Evolutionary conservation across 192 early-diverging fungal species (phyloP).

Genomic region (Coemansia sp.): DNA sequence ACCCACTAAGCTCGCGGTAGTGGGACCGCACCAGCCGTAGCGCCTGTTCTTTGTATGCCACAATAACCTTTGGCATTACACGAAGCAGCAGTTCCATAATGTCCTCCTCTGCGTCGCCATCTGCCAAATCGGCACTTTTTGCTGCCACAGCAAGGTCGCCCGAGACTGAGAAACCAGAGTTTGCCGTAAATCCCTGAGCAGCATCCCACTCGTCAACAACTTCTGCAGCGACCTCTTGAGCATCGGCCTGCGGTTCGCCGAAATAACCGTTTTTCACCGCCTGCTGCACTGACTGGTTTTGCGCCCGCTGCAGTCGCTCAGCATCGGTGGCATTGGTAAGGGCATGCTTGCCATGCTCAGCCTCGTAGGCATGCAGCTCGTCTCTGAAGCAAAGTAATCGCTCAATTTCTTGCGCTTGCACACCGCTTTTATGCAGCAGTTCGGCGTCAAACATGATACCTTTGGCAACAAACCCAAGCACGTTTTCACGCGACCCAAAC

Average conservation of each 20-base stretch:
- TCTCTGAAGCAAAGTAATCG: slow-evolving; percentile 22
- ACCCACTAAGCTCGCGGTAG: slow-evolving; percentile 32
- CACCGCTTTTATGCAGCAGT: slow-evolving; percentile 25
- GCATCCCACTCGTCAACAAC: neutral
- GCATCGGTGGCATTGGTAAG: slow-evolving; percentile 11
- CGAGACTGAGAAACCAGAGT: neutral
- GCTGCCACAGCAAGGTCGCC: neutral
- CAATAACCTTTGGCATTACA: slow-evolving; percentile 19
- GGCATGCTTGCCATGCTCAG: slow-evolving; percentile 21
- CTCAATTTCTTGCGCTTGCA: slow-evolving; percentile 5
- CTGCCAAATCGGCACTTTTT: neutral
- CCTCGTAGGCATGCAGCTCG: slow-evolving; percentile 27
- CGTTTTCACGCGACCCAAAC: slow-evolving; percentile 22
- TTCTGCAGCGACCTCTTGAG: neutral
- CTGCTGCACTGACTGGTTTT: slow-evolving; percentile 10
- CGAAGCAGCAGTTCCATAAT: slow-evolving; percentile 21
- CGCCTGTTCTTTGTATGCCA: slow-evolving; percentile 20
- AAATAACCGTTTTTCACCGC: neutral
- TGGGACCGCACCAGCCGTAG: slow-evolving; percentile 37
- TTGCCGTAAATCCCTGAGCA: neutral
- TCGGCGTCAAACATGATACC: slow-evolving; percentile 42
- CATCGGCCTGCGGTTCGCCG: neutral
- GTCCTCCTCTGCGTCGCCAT: slow-evolving; percentile 8
- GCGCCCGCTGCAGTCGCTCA: slow-evolving; percentile 12
- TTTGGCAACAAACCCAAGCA: slow-evolving; percentile 40